phyloP scores from a whole-genome alignment of 2,329 filamentous ascomycete species.

The Bipolaris oryzae region DNA sequence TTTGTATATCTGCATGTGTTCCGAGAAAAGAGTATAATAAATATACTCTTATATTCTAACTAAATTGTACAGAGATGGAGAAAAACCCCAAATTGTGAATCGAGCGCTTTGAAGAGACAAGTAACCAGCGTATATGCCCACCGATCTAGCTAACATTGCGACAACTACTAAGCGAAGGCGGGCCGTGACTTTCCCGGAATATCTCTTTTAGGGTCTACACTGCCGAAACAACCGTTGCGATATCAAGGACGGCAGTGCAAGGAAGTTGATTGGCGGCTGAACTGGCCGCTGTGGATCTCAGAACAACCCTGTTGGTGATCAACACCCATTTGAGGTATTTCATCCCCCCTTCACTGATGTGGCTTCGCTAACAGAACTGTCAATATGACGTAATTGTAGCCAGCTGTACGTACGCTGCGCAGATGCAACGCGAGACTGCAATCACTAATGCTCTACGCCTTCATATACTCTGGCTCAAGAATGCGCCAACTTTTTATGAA shows the following conservation, averaged over 20 bases:
- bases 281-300: background rate
- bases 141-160: slow-evolving; percentile 5
- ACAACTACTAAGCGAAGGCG: background rate
- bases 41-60: too few relatives aligned
- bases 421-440: background rate
- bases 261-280: background rate
- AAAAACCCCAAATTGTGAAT: background rate
- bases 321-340: background rate
- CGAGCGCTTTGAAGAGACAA: background rate
- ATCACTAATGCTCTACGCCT: background rate
- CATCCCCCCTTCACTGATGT: background rate
- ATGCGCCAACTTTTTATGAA: background rate
- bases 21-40: too few relatives aligned
- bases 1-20: too few relatives aligned
- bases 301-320: background rate
- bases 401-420: background rate
- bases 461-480: too few relatives aligned
- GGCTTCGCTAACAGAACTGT: background rate
- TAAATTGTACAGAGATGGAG: too few relatives aligned
- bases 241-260: background rate
- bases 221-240: slow-evolving; percentile 18
- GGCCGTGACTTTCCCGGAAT: background rate
- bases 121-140: slow-evolving; percentile 11
- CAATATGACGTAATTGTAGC: slow-evolving; percentile 8
- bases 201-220: slow-evolving; percentile 5